These are phyloP conservation scores for Panus rudis DNA, from an alignment of 768 basidiomycete genomes.

Conservation along the genomic window DNA sequence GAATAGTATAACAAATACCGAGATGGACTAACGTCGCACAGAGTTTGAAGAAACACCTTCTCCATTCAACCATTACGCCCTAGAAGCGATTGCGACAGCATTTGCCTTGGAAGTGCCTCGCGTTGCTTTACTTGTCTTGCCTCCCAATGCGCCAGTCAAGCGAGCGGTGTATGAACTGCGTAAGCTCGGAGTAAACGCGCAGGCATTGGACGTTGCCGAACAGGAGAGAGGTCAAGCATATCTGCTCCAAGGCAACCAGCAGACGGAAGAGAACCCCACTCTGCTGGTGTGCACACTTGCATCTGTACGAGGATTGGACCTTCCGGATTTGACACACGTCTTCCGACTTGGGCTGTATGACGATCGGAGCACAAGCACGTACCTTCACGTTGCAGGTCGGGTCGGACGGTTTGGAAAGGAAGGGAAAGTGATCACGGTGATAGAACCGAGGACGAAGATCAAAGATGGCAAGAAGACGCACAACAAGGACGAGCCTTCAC, in stretches of 20 bases:
- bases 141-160: constrained; percentile 51
- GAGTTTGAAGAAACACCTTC: constrained; percentile 41
- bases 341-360: constrained; percentile 63
- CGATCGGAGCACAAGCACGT: constrained; percentile 46
- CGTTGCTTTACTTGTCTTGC: constrained; percentile 61
- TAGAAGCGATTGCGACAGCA: constrained; percentile 64
- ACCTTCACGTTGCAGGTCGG: constrained; percentile 66
- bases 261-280: constrained; percentile 42
- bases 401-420: constrained; percentile 64
- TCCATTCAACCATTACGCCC: constrained; percentile 44
- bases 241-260: constrained; percentile 30
- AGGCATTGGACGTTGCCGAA: constrained; percentile 46
- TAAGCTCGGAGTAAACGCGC: constrained; percentile 60
- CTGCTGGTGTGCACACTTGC: constrained; percentile 65
- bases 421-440: constrained; percentile 61
- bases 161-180: constrained; percentile 60
- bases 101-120: constrained; percentile 72
- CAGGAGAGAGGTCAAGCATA: constrained; percentile 37
- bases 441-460: constrained; percentile 34
- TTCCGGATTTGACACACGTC: constrained; percentile 66
- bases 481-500: constrained; percentile 28
- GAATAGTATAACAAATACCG: constrained; percentile 16
- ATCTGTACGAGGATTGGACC: constrained; percentile 66
- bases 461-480: constrained; percentile 20
- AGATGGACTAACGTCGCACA: constrained; percentile 19